A percentile compares a stretch with the other conserved stretches of the same genome.
These are phyloP conservation scores for Vigna angularis DNA, from an alignment of 306 rosid genomes.

Conservation along the genomic window DNA sequence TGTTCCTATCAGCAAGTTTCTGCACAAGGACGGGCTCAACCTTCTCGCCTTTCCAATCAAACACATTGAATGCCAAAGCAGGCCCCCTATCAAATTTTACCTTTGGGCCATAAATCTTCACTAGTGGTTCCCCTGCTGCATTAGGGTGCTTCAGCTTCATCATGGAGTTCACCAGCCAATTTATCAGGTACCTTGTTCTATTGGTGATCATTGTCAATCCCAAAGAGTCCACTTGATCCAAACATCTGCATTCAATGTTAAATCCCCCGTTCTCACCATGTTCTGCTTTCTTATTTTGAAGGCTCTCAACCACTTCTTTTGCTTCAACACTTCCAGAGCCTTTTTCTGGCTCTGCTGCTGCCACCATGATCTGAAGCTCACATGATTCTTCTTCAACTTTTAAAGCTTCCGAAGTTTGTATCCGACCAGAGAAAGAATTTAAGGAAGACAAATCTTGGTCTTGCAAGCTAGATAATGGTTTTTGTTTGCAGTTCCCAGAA, in stretches of 20 bases:
- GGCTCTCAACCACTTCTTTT: conserved; percentile 42
- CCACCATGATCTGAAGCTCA: conserved; percentile 37
- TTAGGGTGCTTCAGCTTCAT: conserved; percentile 85
- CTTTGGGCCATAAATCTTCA: conserved; percentile 89
- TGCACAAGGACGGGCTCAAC: conserved; percentile 97
- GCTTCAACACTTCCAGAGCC: conserved; percentile 47
- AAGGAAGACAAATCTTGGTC: conserved; percentile 56
- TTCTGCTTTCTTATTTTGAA: conserved; percentile 31
- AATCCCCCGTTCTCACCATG: conserved; percentile 47
- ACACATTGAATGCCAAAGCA: conserved; percentile 91
- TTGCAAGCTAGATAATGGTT: conserved; percentile 48
- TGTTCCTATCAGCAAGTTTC: conserved; percentile 89
- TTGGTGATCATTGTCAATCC: conserved; percentile 65
- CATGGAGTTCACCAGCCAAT: conserved; percentile 90
- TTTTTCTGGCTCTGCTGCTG: conserved; percentile 45
- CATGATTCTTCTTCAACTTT: conserved; percentile 45
- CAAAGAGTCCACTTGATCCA: conserved; percentile 87
- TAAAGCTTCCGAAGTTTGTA: conserved; percentile 38
- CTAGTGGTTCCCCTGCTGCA: conserved; percentile 66
- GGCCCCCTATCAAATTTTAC: conserved; percentile 87
- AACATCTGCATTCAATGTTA: conserved; percentile 68
- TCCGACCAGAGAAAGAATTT: conserved; percentile 79
- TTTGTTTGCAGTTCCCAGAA: conserved; percentile 58
- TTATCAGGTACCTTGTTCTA: conserved; percentile 84
- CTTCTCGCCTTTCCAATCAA: conserved; percentile 94